Percentiles rank a stretch among this genome's conserved stretches.
phyloP scores from a whole-genome alignment of 2,329 filamentous ascomycete species.

The Aspergillus caelatus region DNA sequence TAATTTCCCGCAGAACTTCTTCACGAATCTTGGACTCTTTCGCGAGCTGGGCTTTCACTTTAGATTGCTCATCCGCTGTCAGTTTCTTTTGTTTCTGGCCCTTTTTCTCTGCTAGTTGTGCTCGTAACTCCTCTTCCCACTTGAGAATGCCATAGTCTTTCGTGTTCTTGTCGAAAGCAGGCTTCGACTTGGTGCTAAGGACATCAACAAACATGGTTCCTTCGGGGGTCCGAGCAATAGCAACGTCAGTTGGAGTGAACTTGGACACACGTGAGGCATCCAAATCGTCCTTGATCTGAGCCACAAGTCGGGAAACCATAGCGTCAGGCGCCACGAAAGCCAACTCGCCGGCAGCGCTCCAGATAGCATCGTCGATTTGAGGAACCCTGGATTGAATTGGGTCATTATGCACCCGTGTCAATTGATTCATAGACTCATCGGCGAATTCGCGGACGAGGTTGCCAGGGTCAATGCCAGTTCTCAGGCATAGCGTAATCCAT shows the following conservation, averaged over 20 bases:
- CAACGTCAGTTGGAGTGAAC: slow-evolving; percentile 84
- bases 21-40: slow-evolving; percentile 82
- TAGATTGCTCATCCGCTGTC: slow-evolving; percentile 82
- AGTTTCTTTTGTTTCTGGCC: slow-evolving; percentile 83
- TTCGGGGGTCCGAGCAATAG: slow-evolving; percentile 88
- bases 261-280: slow-evolving; percentile 68
- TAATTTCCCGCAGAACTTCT: slow-evolving; percentile 69
- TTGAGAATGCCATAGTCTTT: slow-evolving; percentile 96
- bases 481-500: slow-evolving; percentile 89
- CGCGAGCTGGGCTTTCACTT: slow-evolving; percentile 85
- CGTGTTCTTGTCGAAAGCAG: slow-evolving; percentile 78
- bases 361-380: slow-evolving; percentile 67
- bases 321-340: slow-evolving; percentile 88
- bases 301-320: slow-evolving; percentile 75
- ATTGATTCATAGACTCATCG: slow-evolving; percentile 67
- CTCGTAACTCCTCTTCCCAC: slow-evolving; percentile 91
- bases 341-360: slow-evolving; percentile 82
- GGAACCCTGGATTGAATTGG: slow-evolving; percentile 39
- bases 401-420: slow-evolving; percentile 59
- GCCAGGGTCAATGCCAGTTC: slow-evolving; percentile 80
- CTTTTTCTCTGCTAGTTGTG: slow-evolving; percentile 89
- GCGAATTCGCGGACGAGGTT: slow-evolving; percentile 68
- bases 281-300: slow-evolving; percentile 74
- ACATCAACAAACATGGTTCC: slow-evolving; percentile 90
- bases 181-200: slow-evolving; percentile 75